Evolutionary conservation across 2,329 filamentous ascomycete genomes (phyloP).

Genomic region (Fusarium tricinctum): DNA sequence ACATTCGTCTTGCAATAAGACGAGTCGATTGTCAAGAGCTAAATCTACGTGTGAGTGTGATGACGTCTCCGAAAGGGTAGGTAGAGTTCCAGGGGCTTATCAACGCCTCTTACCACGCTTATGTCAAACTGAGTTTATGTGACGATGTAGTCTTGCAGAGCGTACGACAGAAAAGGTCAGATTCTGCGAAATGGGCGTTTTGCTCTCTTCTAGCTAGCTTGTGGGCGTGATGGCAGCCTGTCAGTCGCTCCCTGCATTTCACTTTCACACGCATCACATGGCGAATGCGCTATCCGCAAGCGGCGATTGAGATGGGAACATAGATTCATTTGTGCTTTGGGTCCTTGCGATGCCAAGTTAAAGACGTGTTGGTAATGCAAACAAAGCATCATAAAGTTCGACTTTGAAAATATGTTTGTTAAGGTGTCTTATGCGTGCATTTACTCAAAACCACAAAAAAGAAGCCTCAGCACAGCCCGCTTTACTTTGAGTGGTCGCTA

Average conservation of each 20-base stretch:
- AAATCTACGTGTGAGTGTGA: slow-evolving; percentile 14
- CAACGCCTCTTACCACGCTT: slow-evolving; percentile 14
- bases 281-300: slow-evolving; percentile 36
- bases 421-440: neutral
- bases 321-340: neutral
- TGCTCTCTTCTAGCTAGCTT: neutral
- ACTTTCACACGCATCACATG: slow-evolving; percentile 33
- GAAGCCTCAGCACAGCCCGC: slow-evolving; percentile 30
- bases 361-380: neutral
- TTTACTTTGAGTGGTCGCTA: slow-evolving; percentile 1
- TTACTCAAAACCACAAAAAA: slow-evolving; percentile 3
- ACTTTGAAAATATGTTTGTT: neutral
- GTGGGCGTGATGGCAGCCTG: too few species aligned
- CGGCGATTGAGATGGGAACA: slow-evolving; percentile 13
- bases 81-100: slow-evolving; percentile 38
- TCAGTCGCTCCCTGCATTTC: slow-evolving; percentile 10
- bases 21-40: neutral
- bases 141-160: neutral
- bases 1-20: slow-evolving; percentile 1
- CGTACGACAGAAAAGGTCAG: neutral
- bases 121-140: slow-evolving; percentile 16
- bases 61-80: slow-evolving; percentile 23
- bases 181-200: slow-evolving; percentile 4
- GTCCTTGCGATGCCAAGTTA: too few species aligned
- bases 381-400: neutral